phyloP scores from a whole-genome alignment of 2,329 filamentous ascomycete genomes.

The Penicillium concentricum region DNA sequence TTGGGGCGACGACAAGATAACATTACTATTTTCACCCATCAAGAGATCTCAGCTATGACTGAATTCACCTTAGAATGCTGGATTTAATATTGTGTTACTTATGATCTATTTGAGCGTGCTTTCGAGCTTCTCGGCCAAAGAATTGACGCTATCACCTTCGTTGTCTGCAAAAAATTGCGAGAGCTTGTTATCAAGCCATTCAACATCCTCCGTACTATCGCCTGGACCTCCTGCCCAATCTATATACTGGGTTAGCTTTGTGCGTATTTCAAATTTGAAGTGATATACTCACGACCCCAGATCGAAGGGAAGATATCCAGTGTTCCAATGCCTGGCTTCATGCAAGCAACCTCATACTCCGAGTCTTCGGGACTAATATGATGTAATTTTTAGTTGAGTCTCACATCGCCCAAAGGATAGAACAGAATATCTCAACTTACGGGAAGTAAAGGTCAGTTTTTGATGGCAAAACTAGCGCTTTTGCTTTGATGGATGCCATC shows the following conservation, averaged over 20 bases:
- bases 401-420: not conserved
- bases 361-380: slow-evolving; percentile 67
- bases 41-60: not conserved
- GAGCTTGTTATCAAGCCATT: slow-evolving; percentile 68
- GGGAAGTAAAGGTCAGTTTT: slow-evolving; percentile 81
- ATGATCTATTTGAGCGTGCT: not conserved
- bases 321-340: slow-evolving; percentile 59
- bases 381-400: not conserved
- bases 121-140: slow-evolving; percentile 6
- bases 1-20: not conserved
- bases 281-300: slow-evolving; percentile 58
- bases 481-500: slow-evolving; percentile 69
- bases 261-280: not conserved
- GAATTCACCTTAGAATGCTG: not conserved
- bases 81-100: too few relatives aligned
- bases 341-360: slow-evolving; percentile 66
- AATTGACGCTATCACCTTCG: not conserved
- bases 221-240: slow-evolving; percentile 68
- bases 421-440: slow-evolving; percentile 38
- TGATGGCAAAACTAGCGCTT: slow-evolving; percentile 66
- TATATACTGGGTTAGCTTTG: slow-evolving; percentile 21
- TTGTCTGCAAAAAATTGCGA: slow-evolving; percentile 50
- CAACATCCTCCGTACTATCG: slow-evolving; percentile 66
- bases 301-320: slow-evolving; percentile 58
- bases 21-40: not conserved